Evolutionary conservation across 164 flowering plant species (phyloP).

Genomic region (Liquidambar formosana): DNA sequence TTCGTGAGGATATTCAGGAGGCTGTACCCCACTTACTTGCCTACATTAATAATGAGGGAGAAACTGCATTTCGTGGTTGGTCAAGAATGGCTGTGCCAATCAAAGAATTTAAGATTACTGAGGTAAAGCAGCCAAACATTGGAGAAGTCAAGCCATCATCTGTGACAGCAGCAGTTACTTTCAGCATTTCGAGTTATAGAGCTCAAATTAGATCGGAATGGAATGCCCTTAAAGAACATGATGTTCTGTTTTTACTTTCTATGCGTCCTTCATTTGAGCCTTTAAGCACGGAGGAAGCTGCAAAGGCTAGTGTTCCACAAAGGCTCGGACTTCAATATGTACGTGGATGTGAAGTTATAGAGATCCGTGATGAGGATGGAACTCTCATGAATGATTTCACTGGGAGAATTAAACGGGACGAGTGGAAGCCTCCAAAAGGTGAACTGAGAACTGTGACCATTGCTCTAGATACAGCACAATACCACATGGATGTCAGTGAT

Average conservation of each 20-base stretch:
- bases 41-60: constrained; percentile 91
- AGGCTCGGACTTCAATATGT: constrained; percentile 94
- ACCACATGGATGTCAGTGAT: constrained; percentile 91
- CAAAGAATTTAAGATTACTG: constrained; percentile 70
- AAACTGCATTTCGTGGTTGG: constrained; percentile 98
- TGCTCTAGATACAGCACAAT: constrained; percentile 96
- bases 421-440: constrained; percentile 99
- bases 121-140: constrained; percentile 95
- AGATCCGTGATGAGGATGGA: constrained; percentile 96
- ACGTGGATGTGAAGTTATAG: constrained; percentile 96
- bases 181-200: constrained; percentile 82
- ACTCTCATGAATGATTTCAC: constrained; percentile 97
- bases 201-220: constrained; percentile 91
- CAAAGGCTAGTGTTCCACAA: constrained; percentile 84
- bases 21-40: constrained; percentile 97
- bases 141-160: constrained; percentile 98
- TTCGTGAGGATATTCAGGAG: constrained; percentile 97
- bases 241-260: constrained; percentile 90
- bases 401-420: constrained; percentile 91
- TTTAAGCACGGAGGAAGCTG: constrained; percentile 82
- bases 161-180: constrained; percentile 89
- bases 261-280: constrained; percentile 94
- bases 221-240: constrained; percentile 97
- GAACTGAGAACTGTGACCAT: constrained; percentile 89
- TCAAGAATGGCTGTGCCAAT: constrained; percentile 99